Evolutionary conservation across 768 basidiomycete species (phyloP), one percentile per base, ranked within the genome.

Genomic region (Postia placenta): DNA sequence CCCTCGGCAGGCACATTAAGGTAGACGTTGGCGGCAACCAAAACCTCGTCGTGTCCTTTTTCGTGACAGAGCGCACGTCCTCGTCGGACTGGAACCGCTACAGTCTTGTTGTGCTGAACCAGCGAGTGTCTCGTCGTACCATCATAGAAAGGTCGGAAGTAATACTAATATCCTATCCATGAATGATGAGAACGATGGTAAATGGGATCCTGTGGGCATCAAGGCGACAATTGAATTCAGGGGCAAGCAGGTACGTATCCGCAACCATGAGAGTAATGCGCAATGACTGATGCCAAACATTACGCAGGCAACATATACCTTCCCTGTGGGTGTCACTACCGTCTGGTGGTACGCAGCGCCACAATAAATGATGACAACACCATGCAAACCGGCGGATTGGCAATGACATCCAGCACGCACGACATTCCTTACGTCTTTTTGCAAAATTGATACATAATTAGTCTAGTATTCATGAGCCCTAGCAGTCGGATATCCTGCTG

Each of bases 21-120:
- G 78, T 82, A 17, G 71, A 72, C 27, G 77, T 88, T 2, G 73
- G 73, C 11, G 87, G 87, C 1, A 65, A 56, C 7, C 65, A 78
- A 11, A 67, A 60, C 52, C 71, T 88, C 9, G 62, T 72, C 20
- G 87, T 85, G 1, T 72, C 75, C 4, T 85, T 84, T 5, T 89
- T 75, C 49, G 78, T 83, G 9, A 87, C 85, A 0, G 64, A 66
- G 0, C 73, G 87, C 11, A 70, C 67, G 1, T 73, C 64, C 11
- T 65, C 80, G 1, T 59, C 66, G 2, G 85, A 87, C 54, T 83
- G 75, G 79, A 56, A 69, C 20, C 74, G 82, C 33, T 87, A 87
- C 64, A 81, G 80, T 1, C 60, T 89, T 25, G 86, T 87, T 11
- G 87, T 88, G 1, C 56, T 90, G 53, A 88, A 90, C 64, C 83